Conservation (phyloP, 306 rosid species). For the Medicago truncatula region MtrunA17r5.0-ANR NC_053048.1:45977501-45978000, state of each 20-base stretch:
- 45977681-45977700: too few relatives aligned
- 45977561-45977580: slow-evolving; percentile 94
- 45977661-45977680: not conserved
- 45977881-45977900: slow-evolving; percentile 66
- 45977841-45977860: slow-evolving; percentile 83
- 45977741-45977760: slow-evolving; percentile 99
- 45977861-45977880: slow-evolving; percentile 65
- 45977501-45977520: slow-evolving; percentile 92
- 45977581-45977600: slow-evolving; percentile 98
- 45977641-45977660: not conserved
- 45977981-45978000: slow-evolving; percentile 26
- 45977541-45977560: slow-evolving; percentile 82
- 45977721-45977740: slow-evolving; percentile 60
- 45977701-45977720: not conserved
- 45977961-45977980: slow-evolving; percentile 71
- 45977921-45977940: slow-evolving; percentile 69
- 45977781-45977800: slow-evolving; percentile 64
- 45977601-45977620: not conserved
- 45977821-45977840: slow-evolving; percentile 89
- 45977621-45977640: not conserved
- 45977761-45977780: slow-evolving; percentile 94
- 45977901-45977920: slow-evolving; percentile 54
- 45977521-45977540: slow-evolving; percentile 91
- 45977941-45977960: slow-evolving; percentile 76
- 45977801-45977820: slow-evolving; percentile 91